phyloP scores from a whole-genome alignment of 2,329 filamentous ascomycete species.

The Shiraia bambusicola region DNA sequence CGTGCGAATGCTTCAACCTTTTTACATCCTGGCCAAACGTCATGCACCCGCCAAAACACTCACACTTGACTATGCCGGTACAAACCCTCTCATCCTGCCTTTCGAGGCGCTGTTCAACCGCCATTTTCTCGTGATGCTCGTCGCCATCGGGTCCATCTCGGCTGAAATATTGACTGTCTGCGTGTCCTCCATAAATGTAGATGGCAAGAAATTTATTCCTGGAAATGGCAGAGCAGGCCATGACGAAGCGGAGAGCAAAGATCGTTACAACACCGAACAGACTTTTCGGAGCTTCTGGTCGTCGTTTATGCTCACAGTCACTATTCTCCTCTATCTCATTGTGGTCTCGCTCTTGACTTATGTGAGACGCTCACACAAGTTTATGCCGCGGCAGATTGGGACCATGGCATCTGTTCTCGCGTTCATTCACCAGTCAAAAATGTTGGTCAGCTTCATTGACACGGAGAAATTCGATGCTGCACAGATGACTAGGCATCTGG shows the following conservation, averaged over 20 bases:
- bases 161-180: slow-evolving; percentile 73
- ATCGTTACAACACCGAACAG: slow-evolving; percentile 43
- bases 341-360: slow-evolving; percentile 63
- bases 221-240: slow-evolving; percentile 22
- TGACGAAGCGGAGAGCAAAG: slow-evolving; percentile 14
- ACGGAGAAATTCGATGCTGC: slow-evolving; percentile 64
- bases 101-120: slow-evolving; percentile 63
- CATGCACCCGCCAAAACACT: slow-evolving; percentile 67
- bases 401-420: slow-evolving; percentile 75
- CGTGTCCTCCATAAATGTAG: slow-evolving; percentile 65
- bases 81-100: slow-evolving; percentile 67
- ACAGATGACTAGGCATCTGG: slow-evolving; percentile 64
- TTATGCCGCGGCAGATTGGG: slow-evolving; percentile 75
- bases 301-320: slow-evolving; percentile 61
- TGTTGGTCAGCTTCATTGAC: slow-evolving; percentile 74
- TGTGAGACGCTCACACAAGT: slow-evolving; percentile 63
- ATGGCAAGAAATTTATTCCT: slow-evolving; percentile 61
- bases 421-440: slow-evolving; percentile 78
- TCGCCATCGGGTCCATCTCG: slow-evolving; percentile 70
- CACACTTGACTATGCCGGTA: slow-evolving; percentile 71
- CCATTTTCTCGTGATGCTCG: slow-evolving; percentile 65
- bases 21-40: slow-evolving; percentile 67
- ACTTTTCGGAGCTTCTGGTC: slow-evolving; percentile 64
- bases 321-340: slow-evolving; percentile 67
- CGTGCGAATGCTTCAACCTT: slow-evolving; percentile 73